Percentiles rank a stretch among this genome's conserved stretches.
Evolutionary conservation across 2,329 filamentous ascomycete genomes (phyloP).

Genomic region (Tolypocladium cylindrosporum): DNA sequence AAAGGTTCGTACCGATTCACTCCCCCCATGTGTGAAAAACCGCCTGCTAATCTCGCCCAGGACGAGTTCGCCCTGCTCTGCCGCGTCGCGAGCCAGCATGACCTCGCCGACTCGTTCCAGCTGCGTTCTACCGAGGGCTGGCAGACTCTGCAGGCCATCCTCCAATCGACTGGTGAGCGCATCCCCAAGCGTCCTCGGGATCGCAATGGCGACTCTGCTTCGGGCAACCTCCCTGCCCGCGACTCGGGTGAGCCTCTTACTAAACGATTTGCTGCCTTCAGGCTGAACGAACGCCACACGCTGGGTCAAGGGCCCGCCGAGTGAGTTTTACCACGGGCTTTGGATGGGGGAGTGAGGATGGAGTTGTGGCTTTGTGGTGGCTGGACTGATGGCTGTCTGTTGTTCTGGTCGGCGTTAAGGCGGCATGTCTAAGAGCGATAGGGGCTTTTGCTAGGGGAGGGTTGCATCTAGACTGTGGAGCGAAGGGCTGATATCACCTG

Average conservation of each 20-base stretch:
- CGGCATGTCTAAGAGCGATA: neutral
- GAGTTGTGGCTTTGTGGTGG: neutral
- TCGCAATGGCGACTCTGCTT: conserved; percentile 21
- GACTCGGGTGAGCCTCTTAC: conserved; percentile 45
- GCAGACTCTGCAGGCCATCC: conserved; percentile 86
- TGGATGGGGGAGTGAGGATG: neutral
- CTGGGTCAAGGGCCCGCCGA: neutral
- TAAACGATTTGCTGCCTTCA: conserved; percentile 59
- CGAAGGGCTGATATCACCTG: neutral
- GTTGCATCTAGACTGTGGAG: neutral
- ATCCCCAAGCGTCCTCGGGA: conserved; percentile 61
- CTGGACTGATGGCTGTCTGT: neutral
- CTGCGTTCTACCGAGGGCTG: conserved; percentile 82
- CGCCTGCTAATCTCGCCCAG: conserved; percentile 35
- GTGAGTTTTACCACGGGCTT: neutral
- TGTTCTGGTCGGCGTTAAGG: neutral
- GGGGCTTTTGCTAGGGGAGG: neutral
- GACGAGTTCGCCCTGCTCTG: conserved; percentile 83
- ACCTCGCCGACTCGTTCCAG: conserved; percentile 71
- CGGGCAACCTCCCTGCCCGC: conserved; percentile 13
- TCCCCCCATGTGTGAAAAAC: neutral
- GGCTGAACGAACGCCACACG: conserved; percentile 37
- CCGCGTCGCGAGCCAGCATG: conserved; percentile 71
- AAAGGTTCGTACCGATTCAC: conserved; percentile 51
- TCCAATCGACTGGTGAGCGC: conserved; percentile 96